phyloP scores from a whole-genome alignment of 1,284 basidiomycete species.

The Ustilago vetiveriae region DNA sequence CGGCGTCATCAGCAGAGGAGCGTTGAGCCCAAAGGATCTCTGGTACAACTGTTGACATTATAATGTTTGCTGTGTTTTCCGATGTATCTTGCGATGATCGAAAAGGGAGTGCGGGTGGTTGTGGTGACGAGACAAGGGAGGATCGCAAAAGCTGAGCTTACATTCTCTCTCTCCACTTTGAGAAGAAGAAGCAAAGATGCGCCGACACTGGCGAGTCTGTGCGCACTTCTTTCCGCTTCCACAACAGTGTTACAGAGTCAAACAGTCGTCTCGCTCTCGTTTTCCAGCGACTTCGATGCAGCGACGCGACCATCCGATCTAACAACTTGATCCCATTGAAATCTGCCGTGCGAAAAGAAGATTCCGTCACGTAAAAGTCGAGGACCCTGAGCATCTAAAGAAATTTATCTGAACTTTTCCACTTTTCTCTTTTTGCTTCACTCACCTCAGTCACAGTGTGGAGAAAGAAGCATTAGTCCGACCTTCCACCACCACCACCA shows the following conservation, averaged over 20 bases:
- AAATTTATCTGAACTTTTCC: slow-evolving; percentile 3
- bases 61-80: slow-evolving; percentile 10
- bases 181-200: too few species aligned
- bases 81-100: not conserved
- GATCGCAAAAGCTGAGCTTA: not conserved
- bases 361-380: too few species aligned
- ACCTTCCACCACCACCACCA: slow-evolving; percentile 1
- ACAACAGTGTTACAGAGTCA: too few species aligned
- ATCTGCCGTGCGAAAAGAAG: slow-evolving; percentile 39
- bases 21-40: slow-evolving; percentile 67
- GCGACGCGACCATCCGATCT: not conserved
- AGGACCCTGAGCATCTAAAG: slow-evolving; percentile 14
- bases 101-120: not conserved
- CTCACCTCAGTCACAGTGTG: not conserved
- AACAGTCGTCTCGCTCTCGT: not conserved
- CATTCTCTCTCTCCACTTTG: slow-evolving; percentile 17
- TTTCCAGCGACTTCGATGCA: slow-evolving; percentile 47
- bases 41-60: slow-evolving; percentile 54
- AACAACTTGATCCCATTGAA: slow-evolving; percentile 2
- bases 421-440: not conserved
- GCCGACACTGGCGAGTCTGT: slow-evolving; percentile 10
- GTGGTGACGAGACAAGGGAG: not conserved
- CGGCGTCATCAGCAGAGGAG: slow-evolving; percentile 56
- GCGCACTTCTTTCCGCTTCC: not conserved
- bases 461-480: not conserved